These are phyloP conservation scores for Plenodomus tracheiphilus DNA, from an alignment of 2,329 filamentous ascomycete genomes.

Conservation along the genomic window DNA sequence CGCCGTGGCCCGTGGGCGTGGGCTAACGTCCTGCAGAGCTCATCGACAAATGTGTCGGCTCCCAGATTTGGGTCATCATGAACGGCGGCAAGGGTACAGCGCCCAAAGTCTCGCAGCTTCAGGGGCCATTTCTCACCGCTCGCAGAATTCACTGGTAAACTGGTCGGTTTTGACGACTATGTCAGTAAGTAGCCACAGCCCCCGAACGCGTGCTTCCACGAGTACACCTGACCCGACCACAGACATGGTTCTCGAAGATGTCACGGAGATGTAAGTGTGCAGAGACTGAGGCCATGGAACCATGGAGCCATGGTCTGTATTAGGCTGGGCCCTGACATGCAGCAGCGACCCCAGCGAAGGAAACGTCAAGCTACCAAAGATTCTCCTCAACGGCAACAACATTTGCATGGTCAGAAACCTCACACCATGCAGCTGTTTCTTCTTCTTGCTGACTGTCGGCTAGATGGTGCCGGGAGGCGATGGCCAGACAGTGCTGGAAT, in stretches of 20 bases:
- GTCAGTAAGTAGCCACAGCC: conserved; percentile 75
- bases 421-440: not conserved
- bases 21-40: conserved; percentile 67
- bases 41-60: conserved; percentile 98
- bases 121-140: conserved; percentile 7
- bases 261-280: conserved; percentile 82
- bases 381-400: conserved; percentile 95
- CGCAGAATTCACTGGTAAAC: conserved; percentile 89
- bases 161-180: conserved; percentile 98
- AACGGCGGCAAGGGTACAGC: conserved; percentile 91
- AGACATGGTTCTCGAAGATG: conserved; percentile 99
- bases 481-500: conserved; percentile 31
- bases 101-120: not conserved
- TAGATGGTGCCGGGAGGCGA: conserved; percentile 43
- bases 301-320: no score
- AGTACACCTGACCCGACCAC: conserved; percentile 9
- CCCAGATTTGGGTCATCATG: conserved; percentile 98
- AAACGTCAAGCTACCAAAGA: conserved; percentile 88
- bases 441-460: conserved; percentile 7
- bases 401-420: conserved; percentile 85
- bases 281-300: not conserved
- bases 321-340: no score
- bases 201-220: not conserved
- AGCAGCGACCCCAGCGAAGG: conserved; percentile 80
- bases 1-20: not conserved